phyloP scores from a whole-genome alignment of 352 stramenopile species.

The Phytophthora capsici region DNA sequence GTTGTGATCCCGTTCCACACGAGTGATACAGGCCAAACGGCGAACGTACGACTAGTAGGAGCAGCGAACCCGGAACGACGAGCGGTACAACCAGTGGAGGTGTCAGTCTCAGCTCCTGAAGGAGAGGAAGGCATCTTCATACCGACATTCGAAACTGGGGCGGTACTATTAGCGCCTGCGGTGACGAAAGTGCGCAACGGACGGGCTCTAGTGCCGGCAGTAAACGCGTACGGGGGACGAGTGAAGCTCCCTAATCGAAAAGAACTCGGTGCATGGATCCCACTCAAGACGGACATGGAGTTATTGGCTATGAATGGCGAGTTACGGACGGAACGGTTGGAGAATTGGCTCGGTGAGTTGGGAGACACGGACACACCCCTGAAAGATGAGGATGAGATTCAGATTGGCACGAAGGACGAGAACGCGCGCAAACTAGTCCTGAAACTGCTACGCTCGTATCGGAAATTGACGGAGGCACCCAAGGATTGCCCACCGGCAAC shows the following conservation, averaged over 20 bases:
- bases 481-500: neutral
- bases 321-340: too few relatives aligned
- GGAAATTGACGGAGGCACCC: neutral
- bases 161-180: neutral
- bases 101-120: neutral
- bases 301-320: constrained; percentile 1
- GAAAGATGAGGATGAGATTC: neutral
- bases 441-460: neutral
- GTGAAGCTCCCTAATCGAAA: neutral
- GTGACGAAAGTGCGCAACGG: neutral
- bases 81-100: constrained; percentile 1
- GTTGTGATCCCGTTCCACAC: neutral
- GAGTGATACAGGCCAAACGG: too few relatives aligned
- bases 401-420: neutral
- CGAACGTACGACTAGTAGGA: neutral
- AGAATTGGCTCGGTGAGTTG: neutral
- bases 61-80: neutral
- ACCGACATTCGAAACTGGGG: neutral
- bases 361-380: neutral
- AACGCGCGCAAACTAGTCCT: neutral
- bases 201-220: neutral
- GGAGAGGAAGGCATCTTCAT: neutral
- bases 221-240: neutral
- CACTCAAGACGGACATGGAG: neutral
- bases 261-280: constrained; percentile 3